Percentiles rank a stretch among this genome's conserved stretches.
Evolutionary conservation across 78 protist genomes (phyloP).

Genomic region (Bodo saltans): DNA sequence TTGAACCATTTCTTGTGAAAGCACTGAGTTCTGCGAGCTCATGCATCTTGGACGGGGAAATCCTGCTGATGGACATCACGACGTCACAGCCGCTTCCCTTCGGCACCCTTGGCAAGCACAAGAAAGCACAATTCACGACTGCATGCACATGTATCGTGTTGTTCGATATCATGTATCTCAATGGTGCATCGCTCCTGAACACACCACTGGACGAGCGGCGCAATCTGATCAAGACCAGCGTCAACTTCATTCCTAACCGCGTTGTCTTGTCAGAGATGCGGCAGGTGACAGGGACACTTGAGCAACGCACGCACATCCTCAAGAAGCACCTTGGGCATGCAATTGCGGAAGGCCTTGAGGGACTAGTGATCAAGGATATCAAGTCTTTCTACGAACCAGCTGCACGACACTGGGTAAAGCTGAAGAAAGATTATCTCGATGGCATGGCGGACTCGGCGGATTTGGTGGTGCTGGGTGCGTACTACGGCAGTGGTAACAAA

Average conservation of each 20-base stretch:
- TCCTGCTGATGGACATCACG: constrained; percentile 54
- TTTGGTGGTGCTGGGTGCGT: constrained; percentile 71
- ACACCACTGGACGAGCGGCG: constrained; percentile 59
- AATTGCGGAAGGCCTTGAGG: constrained; percentile 63
- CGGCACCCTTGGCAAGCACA: constrained; percentile 75
- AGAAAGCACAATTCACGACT: constrained; percentile 51
- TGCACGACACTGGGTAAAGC: constrained; percentile 77
- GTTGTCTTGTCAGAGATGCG: constrained; percentile 14
- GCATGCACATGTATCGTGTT: constrained; percentile 64
- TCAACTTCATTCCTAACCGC: constrained; percentile 31
- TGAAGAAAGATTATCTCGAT: constrained; percentile 76
- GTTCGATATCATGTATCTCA: constrained; percentile 71
- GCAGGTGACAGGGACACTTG: neutral
- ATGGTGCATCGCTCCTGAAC: constrained; percentile 62
- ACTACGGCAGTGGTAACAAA: constrained; percentile 55
- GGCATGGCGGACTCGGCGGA: constrained; percentile 83
- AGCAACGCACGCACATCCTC: neutral
- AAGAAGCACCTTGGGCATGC: neutral
- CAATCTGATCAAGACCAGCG: constrained; percentile 40
- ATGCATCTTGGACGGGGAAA: constrained; percentile 70
- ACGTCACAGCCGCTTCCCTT: constrained; percentile 64
- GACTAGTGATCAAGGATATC: constrained; percentile 70
- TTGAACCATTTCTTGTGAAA: constrained; percentile 5
- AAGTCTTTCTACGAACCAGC: constrained; percentile 63
- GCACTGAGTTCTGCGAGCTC: neutral